These are phyloP conservation scores for Silene latifolia DNA, from an alignment of 148 eudicot species.

Conservation along the genomic window DNA sequence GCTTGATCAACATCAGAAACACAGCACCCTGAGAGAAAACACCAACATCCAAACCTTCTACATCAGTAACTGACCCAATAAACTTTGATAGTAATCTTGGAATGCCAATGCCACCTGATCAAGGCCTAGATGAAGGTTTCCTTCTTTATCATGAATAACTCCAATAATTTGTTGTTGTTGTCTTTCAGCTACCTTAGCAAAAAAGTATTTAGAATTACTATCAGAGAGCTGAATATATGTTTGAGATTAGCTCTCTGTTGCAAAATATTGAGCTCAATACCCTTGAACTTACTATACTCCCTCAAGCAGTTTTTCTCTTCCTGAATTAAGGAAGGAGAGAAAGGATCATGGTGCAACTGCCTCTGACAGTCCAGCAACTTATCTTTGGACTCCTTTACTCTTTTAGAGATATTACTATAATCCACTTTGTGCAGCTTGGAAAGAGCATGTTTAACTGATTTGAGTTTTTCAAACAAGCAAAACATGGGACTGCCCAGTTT, in stretches of 20 bases:
- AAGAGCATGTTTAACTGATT: not conserved
- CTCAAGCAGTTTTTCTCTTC: no score
- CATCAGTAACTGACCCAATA: no score
- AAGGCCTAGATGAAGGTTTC: no score
- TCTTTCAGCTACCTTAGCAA: not conserved
- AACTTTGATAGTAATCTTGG: not conserved
- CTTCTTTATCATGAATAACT: not conserved
- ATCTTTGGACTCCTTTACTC: not conserved
- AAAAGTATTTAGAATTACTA: not conserved
- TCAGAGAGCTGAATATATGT: not conserved
- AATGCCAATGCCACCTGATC: no score
- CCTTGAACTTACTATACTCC: not conserved
- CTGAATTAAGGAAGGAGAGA: no score
- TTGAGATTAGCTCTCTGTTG: not conserved
- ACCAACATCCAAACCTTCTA: no score
- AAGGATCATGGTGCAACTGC: no score
- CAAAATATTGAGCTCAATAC: no score
- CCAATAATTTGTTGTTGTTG: not conserved
- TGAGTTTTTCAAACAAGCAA: not conserved
- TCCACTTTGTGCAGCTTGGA: not conserved
- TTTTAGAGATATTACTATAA: not conserved
- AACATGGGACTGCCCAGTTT: not conserved
- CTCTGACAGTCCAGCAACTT: not conserved
- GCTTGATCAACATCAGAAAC: no score
- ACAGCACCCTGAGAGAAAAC: no score